phyloP scores from a whole-genome alignment of 106 monocot species.

The Posidonia australis region DNA sequence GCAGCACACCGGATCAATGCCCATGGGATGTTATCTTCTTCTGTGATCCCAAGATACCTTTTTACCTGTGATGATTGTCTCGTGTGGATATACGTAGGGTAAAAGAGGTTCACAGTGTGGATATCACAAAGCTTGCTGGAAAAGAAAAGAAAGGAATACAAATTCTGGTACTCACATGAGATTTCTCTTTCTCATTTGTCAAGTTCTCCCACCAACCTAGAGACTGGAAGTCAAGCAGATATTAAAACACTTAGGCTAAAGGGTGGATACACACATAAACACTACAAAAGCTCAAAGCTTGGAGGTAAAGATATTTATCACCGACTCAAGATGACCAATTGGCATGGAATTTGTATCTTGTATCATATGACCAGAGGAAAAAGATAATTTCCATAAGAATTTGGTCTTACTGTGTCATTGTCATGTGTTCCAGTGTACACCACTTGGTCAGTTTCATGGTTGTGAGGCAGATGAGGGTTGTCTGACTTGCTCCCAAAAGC shows the following conservation, averaged over 20 bases:
- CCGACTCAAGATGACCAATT: neutral
- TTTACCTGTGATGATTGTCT: constrained; percentile 32
- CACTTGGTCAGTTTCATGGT: constrained; percentile 87
- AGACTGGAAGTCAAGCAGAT: constrained; percentile 23
- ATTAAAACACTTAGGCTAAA: neutral
- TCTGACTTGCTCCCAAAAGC: constrained; percentile 69
- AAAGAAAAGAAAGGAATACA: neutral
- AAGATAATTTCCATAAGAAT: neutral
- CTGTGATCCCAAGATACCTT: constrained; percentile 37
- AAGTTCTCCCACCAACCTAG: constrained; percentile 88
- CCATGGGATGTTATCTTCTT: constrained; percentile 53
- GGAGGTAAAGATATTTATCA: neutral
- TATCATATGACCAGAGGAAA: neutral
- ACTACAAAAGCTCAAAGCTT: neutral
- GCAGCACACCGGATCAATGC: constrained; percentile 52
- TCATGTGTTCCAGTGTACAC: constrained; percentile 98
- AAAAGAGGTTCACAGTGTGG: neutral
- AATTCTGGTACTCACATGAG: constrained; percentile 30
- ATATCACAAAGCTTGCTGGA: neutral
- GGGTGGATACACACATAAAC: neutral
- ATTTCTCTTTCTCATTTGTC: constrained; percentile 37
- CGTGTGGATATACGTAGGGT: neutral
- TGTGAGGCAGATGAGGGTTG: constrained; percentile 92
- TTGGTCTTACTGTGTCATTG: constrained; percentile 76
- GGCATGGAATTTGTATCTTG: neutral